phyloP scores from a whole-genome alignment of 306 rosid genomes.

The Ceratonia siliqua region DNA sequence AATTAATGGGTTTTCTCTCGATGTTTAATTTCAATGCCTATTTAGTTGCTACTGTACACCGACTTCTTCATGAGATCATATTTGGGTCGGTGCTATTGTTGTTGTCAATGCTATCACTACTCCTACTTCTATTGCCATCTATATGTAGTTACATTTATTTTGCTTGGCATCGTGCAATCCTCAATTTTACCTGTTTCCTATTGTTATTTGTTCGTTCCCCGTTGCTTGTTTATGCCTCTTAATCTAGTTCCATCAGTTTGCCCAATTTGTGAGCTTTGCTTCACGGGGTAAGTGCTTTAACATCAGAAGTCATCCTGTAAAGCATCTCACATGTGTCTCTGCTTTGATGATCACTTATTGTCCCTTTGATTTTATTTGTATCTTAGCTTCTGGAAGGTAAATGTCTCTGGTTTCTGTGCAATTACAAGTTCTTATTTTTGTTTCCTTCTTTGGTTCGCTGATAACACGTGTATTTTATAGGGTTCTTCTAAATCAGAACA shows the following conservation, averaged over 20 bases:
- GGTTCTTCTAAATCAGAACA: constrained; percentile 67
- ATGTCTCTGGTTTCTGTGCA: constrained; percentile 19
- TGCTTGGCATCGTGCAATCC: background rate
- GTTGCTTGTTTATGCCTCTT: background rate
- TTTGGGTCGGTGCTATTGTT: background rate
- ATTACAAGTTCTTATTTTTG: background rate
- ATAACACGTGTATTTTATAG: constrained; percentile 46
- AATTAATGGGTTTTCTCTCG: background rate
- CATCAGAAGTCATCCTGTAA: background rate
- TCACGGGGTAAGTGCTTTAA: background rate
- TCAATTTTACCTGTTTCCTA: background rate
- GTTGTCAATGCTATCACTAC: background rate
- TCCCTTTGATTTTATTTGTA: background rate
- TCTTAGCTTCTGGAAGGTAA: background rate
- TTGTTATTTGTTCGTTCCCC: background rate
- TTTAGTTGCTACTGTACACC: background rate
- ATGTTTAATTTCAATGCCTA: background rate
- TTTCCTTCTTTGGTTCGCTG: constrained; percentile 26
- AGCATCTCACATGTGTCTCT: background rate
- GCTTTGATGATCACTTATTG: background rate
- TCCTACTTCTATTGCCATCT: too few relatives aligned
- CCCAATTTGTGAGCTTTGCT: background rate
- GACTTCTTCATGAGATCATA: background rate
- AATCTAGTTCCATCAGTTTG: background rate
- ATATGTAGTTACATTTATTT: background rate